Evolutionary conservation across 2,329 filamentous ascomycete genomes (phyloP), one percentile per base, ranked within the genome.

Genomic region (Colletotrichum agaves): DNA sequence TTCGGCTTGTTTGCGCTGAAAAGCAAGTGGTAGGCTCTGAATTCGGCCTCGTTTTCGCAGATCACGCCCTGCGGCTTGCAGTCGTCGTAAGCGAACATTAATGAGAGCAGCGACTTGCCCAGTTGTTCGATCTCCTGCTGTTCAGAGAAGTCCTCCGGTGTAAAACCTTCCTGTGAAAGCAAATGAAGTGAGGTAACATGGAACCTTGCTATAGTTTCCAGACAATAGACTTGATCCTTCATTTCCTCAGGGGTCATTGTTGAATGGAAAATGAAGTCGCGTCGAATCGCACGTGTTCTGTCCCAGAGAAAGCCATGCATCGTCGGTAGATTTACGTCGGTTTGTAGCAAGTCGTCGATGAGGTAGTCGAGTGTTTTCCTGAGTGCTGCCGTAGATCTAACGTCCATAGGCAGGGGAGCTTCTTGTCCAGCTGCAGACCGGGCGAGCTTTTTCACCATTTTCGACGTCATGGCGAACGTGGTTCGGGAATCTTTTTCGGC

Each of bases 51-150:
- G 68, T 91, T 90, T 66, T 84, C 79, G 73, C 88, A 91, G 5
- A 75, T 67, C 43, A 91, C 84, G 2, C 82, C 82, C 65, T 87
- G 84, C n/a, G 84, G 81, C 47, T 83, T 83, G 74, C 88, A 90
- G 72, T 90, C 87, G 70, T 91, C 88, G 73, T 92, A 92, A 2
- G 89, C 81, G 70, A 91, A 87, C 63, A 88, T 86, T 13, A 92
- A 79, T 1, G 90, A 91, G 13, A 91, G 80, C 4, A 92, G 79
- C 0, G 89, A 85, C 72, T 91, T 90, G 41, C 87, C 85, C 15
- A 92, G 81, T 73, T 91, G 90, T 74, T 91, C 89, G 23, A 88
- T 80, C 75, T 92, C 90, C 73, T 91, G 89, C 70, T 90, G 88
- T 72, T 90, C 87, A 4, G 87, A 87, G 72, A 90, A 91, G 63